A percentile compares a stretch with the other conserved stretches of the same genome.
Conservation (phyloP, 176 grass and related monocot species). For the Cenchrus fungigraminus region DNA sequence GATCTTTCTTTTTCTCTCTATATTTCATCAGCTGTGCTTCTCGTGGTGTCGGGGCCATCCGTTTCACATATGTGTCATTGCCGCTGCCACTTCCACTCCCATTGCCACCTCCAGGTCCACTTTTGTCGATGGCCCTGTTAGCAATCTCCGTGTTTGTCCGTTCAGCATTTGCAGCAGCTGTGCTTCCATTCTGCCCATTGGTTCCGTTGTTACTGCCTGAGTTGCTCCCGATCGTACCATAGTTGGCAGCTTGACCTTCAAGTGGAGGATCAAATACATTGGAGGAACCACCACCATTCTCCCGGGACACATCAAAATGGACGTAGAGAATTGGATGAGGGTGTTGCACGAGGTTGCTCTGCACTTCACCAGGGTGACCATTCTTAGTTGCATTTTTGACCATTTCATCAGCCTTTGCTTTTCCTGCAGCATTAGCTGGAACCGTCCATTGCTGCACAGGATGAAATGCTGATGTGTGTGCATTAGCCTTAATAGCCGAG, state of each 20-base stretch:
- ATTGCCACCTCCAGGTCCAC: constrained; percentile 37
- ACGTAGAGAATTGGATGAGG: constrained; percentile 46
- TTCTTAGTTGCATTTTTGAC: constrained; percentile 31
- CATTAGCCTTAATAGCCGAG: constrained; percentile 54
- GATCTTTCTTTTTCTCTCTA: constrained; percentile 72
- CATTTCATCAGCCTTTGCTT: constrained; percentile 43
- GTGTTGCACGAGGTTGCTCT: constrained; percentile 60
- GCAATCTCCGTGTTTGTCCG: constrained; percentile 50
- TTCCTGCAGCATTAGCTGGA: constrained; percentile 24
- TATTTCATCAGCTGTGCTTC: constrained; percentile 56
- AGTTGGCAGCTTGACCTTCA: constrained; percentile 76
- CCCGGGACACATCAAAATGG: constrained; percentile 2
- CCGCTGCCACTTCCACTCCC: constrained; percentile 55
- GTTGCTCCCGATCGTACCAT: constrained; percentile 61
- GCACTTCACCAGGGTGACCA: constrained; percentile 43
- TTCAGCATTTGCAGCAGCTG: constrained; percentile 35
- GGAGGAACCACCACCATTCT: constrained; percentile 58
- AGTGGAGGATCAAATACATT: constrained; percentile 48
- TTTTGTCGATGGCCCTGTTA: constrained; percentile 51
- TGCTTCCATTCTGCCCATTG: constrained; percentile 67
- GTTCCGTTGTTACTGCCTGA: constrained; percentile 77
- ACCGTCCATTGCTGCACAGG: constrained; percentile 55
- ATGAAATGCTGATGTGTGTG: constrained; percentile 73
- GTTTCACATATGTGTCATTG: constrained; percentile 53
- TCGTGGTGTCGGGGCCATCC: constrained; percentile 6